Evolutionary conservation across 805 yeast genomes (phyloP).

Genomic region (Torulaspora maleeae): DNA sequence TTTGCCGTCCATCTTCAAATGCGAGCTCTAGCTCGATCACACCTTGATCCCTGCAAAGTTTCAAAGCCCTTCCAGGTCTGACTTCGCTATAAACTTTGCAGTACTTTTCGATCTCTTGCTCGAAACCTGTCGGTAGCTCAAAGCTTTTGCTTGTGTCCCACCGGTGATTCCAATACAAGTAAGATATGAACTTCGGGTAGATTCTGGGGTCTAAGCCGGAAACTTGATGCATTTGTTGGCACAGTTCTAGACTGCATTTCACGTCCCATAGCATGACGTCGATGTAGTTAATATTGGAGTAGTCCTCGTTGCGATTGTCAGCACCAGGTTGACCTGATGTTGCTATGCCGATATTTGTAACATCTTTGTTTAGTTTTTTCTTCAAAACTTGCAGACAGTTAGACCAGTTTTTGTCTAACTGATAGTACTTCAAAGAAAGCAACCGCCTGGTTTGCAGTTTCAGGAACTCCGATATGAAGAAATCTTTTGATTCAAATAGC

Average conservation of each 20-base stretch:
- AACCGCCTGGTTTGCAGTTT: slow-evolving; percentile 25
- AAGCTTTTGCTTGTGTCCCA: slow-evolving; percentile 31
- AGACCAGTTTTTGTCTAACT: slow-evolving; percentile 26
- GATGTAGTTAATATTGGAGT: slow-evolving; percentile 45
- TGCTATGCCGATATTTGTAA: slow-evolving; percentile 1
- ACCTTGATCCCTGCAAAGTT: slow-evolving; percentile 57
- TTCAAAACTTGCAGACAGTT: slow-evolving; percentile 21
- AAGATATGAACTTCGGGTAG: slow-evolving; percentile 63
- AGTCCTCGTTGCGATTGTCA: slow-evolving; percentile 10
- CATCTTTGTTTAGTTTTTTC: slow-evolving; percentile 15
- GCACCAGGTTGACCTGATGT: slow-evolving; percentile 1
- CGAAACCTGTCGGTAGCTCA: slow-evolving; percentile 46
- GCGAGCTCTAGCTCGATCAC: slow-evolving; percentile 55
- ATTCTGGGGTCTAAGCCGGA: slow-evolving; percentile 29
- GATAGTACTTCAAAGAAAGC: slow-evolving; percentile 20
- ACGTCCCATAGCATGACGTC: slow-evolving; percentile 85
- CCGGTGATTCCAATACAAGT: slow-evolving; percentile 70
- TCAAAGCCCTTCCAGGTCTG: slow-evolving; percentile 56
- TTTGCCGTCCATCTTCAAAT: slow-evolving; percentile 41
- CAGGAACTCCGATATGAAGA: slow-evolving; percentile 24
- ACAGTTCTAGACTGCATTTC: slow-evolving; percentile 47
- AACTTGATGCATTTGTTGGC: slow-evolving; percentile 36
- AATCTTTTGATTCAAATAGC: slow-evolving; percentile 25
- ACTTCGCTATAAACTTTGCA: slow-evolving; percentile 39
- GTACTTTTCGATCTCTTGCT: slow-evolving; percentile 42